Percentiles rank a stretch among this genome's conserved stretches.
Conservation (phyloP, 169 alveolate genomes). For the Eimeria maxima region DNA sequence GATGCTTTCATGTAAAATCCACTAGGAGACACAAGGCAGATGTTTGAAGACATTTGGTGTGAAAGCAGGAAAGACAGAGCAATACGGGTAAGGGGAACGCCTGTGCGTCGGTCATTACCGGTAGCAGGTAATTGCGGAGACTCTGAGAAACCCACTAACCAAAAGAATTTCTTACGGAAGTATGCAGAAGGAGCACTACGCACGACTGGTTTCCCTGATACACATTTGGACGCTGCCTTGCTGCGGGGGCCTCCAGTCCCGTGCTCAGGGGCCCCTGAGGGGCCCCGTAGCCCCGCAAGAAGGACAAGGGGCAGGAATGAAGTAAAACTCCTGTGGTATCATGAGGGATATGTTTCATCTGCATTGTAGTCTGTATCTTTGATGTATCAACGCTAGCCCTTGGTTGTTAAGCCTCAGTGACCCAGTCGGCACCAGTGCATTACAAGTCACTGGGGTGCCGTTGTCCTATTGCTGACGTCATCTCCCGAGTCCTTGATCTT, state of each 20-base stretch:
- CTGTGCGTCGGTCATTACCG: background rate
- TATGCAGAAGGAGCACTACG: too few species aligned
- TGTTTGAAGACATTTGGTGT: background rate
- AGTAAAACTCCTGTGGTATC: background rate
- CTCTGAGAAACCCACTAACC: background rate
- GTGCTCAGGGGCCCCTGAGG: slow-evolving; percentile 20
- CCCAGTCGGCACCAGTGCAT: background rate
- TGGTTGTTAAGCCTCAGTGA: background rate
- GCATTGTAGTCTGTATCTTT: background rate
- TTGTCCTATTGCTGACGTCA: background rate
- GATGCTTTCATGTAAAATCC: background rate
- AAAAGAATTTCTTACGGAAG: background rate
- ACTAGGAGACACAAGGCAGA: background rate
- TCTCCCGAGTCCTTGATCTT: background rate
- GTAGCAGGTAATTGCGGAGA: background rate
- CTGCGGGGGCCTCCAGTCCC: background rate
- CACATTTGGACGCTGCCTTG: background rate
- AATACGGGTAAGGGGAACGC: background rate
- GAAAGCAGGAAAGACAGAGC: background rate
- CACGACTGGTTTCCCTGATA: background rate
- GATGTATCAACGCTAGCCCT: background rate
- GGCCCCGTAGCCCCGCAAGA: background rate
- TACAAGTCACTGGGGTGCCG: background rate
- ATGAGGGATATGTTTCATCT: background rate
- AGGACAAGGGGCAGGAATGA: background rate